Conservation (phyloP, 169 alveolate species). For the Babesia sp. region DNA sequence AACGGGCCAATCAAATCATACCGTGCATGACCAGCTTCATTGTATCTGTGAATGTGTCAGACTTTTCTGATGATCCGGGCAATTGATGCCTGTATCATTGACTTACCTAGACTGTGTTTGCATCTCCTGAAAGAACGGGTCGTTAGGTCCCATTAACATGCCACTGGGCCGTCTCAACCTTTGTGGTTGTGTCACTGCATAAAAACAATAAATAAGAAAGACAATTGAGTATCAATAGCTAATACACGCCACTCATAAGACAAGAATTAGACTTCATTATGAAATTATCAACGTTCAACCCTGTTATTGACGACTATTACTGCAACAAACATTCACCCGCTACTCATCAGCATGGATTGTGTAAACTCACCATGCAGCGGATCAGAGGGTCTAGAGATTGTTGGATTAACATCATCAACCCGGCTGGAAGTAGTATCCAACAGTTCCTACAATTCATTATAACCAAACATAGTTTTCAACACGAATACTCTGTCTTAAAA, state of each 20-base stretch:
- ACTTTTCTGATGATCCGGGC: no score
- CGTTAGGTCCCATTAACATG: constrained; percentile 75
- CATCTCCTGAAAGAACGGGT: constrained; percentile 67
- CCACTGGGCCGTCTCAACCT: constrained; percentile 72
- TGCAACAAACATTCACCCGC: no score
- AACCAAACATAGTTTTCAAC: background rate
- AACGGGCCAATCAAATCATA: constrained; percentile 79
- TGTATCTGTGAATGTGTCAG: background rate
- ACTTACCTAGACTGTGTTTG: constrained; percentile 21
- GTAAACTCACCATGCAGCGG: background rate
- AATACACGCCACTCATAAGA: no score
- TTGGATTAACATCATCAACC: constrained; percentile 25
- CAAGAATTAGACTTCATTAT: no score
- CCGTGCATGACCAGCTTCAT: constrained; percentile 28
- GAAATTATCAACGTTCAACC: no score
- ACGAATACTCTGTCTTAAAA: no score
- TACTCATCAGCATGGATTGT: no score
- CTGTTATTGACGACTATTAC: no score
- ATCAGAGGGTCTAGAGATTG: background rate
- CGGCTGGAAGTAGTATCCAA: background rate
- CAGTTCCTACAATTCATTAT: background rate
- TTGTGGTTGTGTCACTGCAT: background rate
- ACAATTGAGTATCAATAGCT: no score
- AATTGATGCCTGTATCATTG: background rate
- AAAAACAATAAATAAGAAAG: no score